phyloP scores from a whole-genome alignment of 148 eudicot species.

The Chenopodium suecicum region DNA sequence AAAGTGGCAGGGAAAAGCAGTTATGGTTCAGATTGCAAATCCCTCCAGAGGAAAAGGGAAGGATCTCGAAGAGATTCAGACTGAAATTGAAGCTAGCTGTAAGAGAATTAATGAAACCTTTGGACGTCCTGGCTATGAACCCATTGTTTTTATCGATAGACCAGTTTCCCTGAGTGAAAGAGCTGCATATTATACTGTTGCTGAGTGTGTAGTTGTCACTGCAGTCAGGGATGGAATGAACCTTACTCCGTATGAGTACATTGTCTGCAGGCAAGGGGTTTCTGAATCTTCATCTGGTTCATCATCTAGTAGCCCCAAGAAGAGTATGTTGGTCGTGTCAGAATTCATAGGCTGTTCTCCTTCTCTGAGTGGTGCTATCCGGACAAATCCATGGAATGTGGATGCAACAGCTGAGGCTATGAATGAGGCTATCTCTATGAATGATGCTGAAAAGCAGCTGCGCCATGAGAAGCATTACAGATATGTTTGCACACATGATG shows the following conservation, averaged over 20 bases:
- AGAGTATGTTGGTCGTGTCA: conserved; percentile 37
- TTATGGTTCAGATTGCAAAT: conserved; percentile 35
- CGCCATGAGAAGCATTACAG: conserved; percentile 38
- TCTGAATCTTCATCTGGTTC: conserved; percentile 22
- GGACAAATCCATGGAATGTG: conserved; percentile 40
- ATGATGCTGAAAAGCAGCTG: conserved; percentile 38
- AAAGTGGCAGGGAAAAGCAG: conserved; percentile 41
- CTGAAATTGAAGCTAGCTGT: conserved; percentile 32
- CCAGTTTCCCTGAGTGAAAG: conserved; percentile 32
- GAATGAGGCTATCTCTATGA: conserved; percentile 41
- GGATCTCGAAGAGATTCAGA: conserved; percentile 34
- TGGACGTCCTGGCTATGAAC: conserved; percentile 36
- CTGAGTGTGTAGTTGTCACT: conserved; percentile 39
- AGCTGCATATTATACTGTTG: conserved; percentile 31
- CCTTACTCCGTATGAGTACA: conserved; percentile 38
- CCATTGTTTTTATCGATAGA: conserved; percentile 33
- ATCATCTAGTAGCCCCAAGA: conserved; percentile 25
- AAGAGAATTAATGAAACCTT: conserved; percentile 33
- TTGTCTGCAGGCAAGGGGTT: conserved; percentile 38
- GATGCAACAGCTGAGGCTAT: conserved; percentile 42
- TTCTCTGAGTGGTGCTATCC: conserved; percentile 38
- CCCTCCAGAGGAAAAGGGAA: conserved; percentile 38
- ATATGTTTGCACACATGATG: conserved; percentile 39
- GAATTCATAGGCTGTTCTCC: conserved; percentile 43
- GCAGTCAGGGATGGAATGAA: conserved; percentile 47